Evolutionary conservation across 129 eudicot genomes (phyloP), one percentile per base, ranked within the genome.

Genomic region (Centrapalus pauciflorus): DNA sequence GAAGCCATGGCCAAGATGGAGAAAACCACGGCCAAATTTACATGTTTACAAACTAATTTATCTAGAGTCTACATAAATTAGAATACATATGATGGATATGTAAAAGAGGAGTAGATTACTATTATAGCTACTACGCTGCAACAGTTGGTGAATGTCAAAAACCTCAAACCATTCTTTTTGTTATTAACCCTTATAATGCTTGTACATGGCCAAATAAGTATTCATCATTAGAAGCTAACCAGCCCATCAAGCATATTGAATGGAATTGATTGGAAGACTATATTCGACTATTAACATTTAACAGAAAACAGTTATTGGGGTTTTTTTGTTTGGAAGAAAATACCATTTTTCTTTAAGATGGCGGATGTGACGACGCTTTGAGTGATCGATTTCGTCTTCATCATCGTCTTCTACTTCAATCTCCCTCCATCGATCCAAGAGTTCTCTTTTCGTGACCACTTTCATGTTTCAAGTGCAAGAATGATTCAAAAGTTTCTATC

Each of bases 301-400:
- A 61, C 13, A 61, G 19, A 61, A 35, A 20, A 11, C 8, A 14
- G 19, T 2, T 26, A 45, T 26, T 12, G 37, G 13, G 25, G 52
- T 16, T 17, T 37, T 4, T n/a, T 14, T 1, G 9, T 57, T 57
- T 56, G 14, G 3, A 5, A 7, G 24, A 63, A 12, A 60, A 70
- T 14, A 90, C 98, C 98, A 91, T 51, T 35, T 38, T 72, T 88
- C 95, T 81, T 92, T 92, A 41, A 83, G 85, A 23, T 74, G 84
- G 37, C 75, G 87, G 65, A 84, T 60, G 32, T 77, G 97, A 34
- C 80, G 79, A 13, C 55, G 78, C 43, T 80, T 81, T 35, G 80
- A 49, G 45, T 66, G 49, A 55, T 81, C 78, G 45, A 51, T n/a
- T 32, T 63, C 75, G 54, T 37, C 24, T 12, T 48, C 84, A 12